phyloP scores from a whole-genome alignment of 257 asterid species.

The Salvia rosmarinus region DNA sequence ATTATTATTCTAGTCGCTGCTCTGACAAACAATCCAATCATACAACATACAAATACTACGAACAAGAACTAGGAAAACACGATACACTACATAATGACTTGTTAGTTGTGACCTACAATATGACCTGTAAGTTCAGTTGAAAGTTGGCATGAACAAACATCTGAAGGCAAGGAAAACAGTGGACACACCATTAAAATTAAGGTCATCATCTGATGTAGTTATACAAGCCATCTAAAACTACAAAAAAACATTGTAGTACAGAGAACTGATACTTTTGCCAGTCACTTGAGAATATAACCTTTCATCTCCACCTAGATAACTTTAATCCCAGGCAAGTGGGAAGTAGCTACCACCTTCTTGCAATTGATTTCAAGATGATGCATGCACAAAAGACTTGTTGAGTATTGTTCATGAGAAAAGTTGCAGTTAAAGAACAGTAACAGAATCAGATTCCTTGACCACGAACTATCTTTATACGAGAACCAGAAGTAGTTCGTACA shows the following conservation, averaged over 20 bases:
- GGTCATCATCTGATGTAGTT: conserved; percentile 4
- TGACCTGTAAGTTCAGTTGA: background rate
- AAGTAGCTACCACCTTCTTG: background rate
- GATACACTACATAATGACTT: background rate
- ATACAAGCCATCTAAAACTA: conserved; percentile 13
- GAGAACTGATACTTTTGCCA: background rate
- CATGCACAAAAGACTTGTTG: background rate
- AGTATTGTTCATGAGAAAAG: background rate
- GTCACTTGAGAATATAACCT: background rate
- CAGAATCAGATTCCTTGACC: background rate
- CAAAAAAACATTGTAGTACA: background rate
- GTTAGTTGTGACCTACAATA: background rate
- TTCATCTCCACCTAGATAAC: background rate
- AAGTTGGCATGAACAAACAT: conserved; percentile 4
- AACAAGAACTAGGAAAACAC: background rate
- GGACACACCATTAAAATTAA: background rate
- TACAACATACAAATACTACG: background rate
- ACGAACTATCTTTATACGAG: conserved; percentile 9
- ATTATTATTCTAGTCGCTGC: background rate
- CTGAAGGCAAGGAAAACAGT: conserved; percentile 8
- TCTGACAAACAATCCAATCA: background rate
- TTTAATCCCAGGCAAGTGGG: background rate
- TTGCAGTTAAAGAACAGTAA: background rate
- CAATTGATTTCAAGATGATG: background rate
- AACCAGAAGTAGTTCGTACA: background rate